Base-by-base conservation (phyloP, 805 yeast genomes). In the Henningerozyma blattae region DNA sequence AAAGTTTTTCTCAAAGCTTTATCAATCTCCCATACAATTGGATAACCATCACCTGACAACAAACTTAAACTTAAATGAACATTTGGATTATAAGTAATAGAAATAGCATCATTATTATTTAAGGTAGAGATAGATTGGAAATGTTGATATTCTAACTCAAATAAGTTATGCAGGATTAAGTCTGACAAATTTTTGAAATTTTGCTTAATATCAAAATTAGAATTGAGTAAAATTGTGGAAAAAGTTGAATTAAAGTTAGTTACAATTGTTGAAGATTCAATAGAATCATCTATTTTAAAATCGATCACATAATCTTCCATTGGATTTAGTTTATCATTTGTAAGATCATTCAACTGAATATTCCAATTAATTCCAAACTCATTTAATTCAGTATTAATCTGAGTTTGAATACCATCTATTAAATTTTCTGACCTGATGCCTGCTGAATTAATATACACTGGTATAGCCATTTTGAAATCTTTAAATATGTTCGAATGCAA, bases 21-120 rank as follows among this genome's bases (percentile, higher is more conserved):
- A 12, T 70, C 75, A 30, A 83, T 72, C 24, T 81, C 83, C 95
- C 96, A 89, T 3, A 64, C 63, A 7, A 83, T 61, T 3, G 77
- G 73, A 14, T 62, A 56, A 1, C 81, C 80, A 40, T 72, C 75
- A 32, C 91, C 94, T 18, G 73, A 70, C 33, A 87, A 59, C 36
- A 87, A 61, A 16, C 85, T 77, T 39, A 86, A 67, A 3, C 86
- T 76, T n/a, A 89, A 46, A 48, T 84, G 91, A 42, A 79, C 76
- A 22, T 69, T 60, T 4, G 89, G 77, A 2, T 80, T 50, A 38
- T 64, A 62, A 8, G 54, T 45, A 15, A 62, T 45, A 0, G 64
- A 48, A 10, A 24, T 12, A n/a, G 27, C 27, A 24, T 24, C 27
- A 12, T 20, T 20, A 8, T 24, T 24, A 9, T 12, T 24, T 12